Evolutionary conservation across 768 basidiomycete species (phyloP), one percentile per base, ranked within the genome.

Genomic region (Mycena vitilis): DNA sequence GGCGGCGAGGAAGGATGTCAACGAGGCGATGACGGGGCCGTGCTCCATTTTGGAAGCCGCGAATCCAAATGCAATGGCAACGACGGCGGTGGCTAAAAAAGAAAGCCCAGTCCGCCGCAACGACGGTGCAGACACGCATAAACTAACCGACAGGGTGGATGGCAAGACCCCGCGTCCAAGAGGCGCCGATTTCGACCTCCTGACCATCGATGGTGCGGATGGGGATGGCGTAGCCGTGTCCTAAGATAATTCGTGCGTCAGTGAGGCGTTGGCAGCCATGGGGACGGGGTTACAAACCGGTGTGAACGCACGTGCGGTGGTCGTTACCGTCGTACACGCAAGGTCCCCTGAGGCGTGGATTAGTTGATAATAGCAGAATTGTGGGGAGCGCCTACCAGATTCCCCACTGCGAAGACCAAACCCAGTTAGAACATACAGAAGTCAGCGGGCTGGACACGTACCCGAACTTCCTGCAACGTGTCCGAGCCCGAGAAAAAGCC

Each of bases 151-250:
- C 73, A 30, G 73, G 73, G 60, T 73, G 73, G 36, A 73, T 70
- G 16, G 73, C 73, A 25, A 73, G 70, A 3, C 73, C 73, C 0
- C 73, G 60, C 12, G 70, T 71, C 70, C 70, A 73, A n/a, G 70
- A 69, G 7, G 67, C 64, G 8, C 60, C 65, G 22, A 73, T 55
- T 23, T 45, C 22, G 1, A 56, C 48, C 38, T 15, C 16, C 16
- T 65, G 55, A 0, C 60, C 63, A 1, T 60, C 63, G 0, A 6
- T 18, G 10, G 48, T 58, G 0, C 1, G 1, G 18, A 66, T 25
- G 25, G 51, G 36, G 25, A 60, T 5, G 15, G 49, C 23, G 36
- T 73, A 73, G 22, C 60, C 72, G 49, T 71, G 70, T 20, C 69
- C 69, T 67, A 30, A 5, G 16, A 52, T 44, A 16, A 36, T 51